Base-by-base conservation (phyloP, 345 rosid species). In the Leavenworthia alabamica region DNA sequence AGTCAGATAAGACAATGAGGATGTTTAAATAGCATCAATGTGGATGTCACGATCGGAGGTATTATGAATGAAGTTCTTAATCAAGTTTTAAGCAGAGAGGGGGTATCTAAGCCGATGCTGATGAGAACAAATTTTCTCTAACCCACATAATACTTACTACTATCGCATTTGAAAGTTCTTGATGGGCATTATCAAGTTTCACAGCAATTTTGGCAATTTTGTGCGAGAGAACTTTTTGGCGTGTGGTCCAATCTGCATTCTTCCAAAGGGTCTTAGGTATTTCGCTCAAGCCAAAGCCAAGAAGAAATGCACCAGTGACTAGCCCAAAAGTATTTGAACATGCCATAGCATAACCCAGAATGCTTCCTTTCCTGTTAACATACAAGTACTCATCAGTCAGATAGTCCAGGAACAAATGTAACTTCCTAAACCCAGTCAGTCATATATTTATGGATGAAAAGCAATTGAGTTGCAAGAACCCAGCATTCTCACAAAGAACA, bases 261-360 rank as follows among this genome's bases (percentile, higher is more conserved):
- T 76, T 86, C 97, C 99, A 90, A 27, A 83, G 71, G 72, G 76
- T 76, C 70, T 88, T 94, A 27, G 99, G 99, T 71, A 88, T 94
- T 73, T 94, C 95, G 71, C 95, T 86, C 82, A 94, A 71, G 72
- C 99, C 97, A 73, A 94, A 94, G 14, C 99, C 99, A 80, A 94
- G 97, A 75, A 94, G 99, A 78, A 94, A 94, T 68, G 90, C 90
- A 62, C 99, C 97, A 2, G 99, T 94, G 51, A 94, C 96, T 27
- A 94, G 95, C 67, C 99, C 99, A 82, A 94, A 94, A 14, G 99
- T 90, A 78, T 94, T 94, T 41, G 99, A 90, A 69, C 94, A 88
- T 26, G 89, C 99, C 96, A 94, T 94, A 67, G 97, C 99, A 57
- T 90, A 77, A 60, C 95, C 99, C 56, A 88, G 77, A 78, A 94